A percentile compares a stretch with the other conserved stretches of the same genome.
These are phyloP conservation scores for Amesomyces nigricolor DNA, from an alignment of 2,329 filamentous ascomycete genomes.

Conservation along the genomic window DNA sequence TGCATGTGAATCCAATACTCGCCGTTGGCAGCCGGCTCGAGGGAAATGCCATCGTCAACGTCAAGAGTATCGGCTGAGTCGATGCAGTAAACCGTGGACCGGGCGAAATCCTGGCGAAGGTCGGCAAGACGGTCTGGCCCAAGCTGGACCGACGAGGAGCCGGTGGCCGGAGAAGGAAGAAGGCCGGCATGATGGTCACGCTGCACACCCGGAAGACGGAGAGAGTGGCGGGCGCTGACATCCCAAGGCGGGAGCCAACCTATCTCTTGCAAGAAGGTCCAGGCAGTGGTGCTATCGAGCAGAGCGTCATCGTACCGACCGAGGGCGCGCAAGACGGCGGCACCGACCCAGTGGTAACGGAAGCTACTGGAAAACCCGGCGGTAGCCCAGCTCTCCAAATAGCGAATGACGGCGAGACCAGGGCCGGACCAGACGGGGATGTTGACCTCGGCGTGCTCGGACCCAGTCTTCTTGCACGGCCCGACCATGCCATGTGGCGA, in stretches of 20 bases:
- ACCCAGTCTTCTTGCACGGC: constrained; percentile 26
- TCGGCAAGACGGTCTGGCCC: constrained; percentile 42
- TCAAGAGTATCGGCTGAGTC: constrained; percentile 61
- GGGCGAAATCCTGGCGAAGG: constrained; percentile 53
- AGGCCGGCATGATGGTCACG: constrained; percentile 42
- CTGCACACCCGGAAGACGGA: constrained; percentile 46
- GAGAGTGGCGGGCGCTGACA: constrained; percentile 56
- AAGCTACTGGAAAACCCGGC: constrained; percentile 48
- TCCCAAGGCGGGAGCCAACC: constrained; percentile 68
- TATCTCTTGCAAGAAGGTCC: constrained; percentile 70
- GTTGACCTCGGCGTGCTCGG: constrained; percentile 10
- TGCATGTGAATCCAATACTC: constrained; percentile 74
- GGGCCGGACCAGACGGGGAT: constrained; percentile 39
- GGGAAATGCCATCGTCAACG: constrained; percentile 73
- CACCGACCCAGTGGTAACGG: constrained; percentile 55
- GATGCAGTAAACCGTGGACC: constrained; percentile 65
- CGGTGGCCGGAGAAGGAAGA: constrained; percentile 26
- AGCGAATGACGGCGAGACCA: constrained; percentile 56
- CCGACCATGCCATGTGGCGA: constrained; percentile 47
- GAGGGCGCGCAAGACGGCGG: constrained; percentile 57
- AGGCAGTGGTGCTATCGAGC: constrained; percentile 44
- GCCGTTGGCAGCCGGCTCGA: constrained; percentile 52
- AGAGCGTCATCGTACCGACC: constrained; percentile 51
- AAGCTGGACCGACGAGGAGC: constrained; percentile 20
- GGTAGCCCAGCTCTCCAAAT: constrained; percentile 64